Base-by-base conservation (phyloP, 1,284 basidiomycete species). In the Pholiota adiposa region DNA sequence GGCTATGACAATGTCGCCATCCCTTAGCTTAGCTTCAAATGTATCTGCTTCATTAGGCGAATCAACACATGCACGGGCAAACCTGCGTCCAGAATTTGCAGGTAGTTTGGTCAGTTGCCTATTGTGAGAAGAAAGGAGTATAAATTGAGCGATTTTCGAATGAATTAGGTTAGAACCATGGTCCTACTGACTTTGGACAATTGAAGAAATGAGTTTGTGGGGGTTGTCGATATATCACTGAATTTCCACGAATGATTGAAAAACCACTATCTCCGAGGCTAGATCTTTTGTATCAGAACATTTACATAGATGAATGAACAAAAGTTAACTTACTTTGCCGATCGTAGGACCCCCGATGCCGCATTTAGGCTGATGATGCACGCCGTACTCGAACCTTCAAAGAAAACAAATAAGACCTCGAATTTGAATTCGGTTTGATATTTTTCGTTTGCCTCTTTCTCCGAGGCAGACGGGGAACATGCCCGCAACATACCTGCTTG, bases 191-290 rank as follows among this genome's bases (percentile, higher is more conserved):
- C 88, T 82, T 85, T 66, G 90, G 90, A 68, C 88, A 93, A 68
- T 94, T 94, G 73, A 94, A 94, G 68, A 85, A 93, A 71, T 93
- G 90, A 0, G 88, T 89, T 72, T 94, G 92, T 0, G 83, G 70
- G 49, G 77, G 78, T 68, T 92, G 87, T 60, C 78, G 79, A 69
- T 93, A 79, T 38, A 88, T 75, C 23, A 92, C 77, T 12, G 83
- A 80, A 29, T 86, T 86, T 12, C 85, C 84, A 27, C 92, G 87
- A 58, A 96, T 83, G 57, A 96, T 87, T 61, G 86, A 79, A 71
- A 90, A 96, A 12, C 93, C 92, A 50, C 92, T 94, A 73, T 96
- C 94, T 16, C 94, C 94, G 58, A 96, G 77, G 71, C 92, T 94
- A 66, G 48, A 58, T 50, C 29, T 59, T 34, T 23, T n/a, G n/a